A percentile compares a stretch with the other conserved stretches of the same genome.
phyloP scores from a whole-genome alignment of 495 filamentous ascomycete genomes.

The Pyronema omphalodes region DNA sequence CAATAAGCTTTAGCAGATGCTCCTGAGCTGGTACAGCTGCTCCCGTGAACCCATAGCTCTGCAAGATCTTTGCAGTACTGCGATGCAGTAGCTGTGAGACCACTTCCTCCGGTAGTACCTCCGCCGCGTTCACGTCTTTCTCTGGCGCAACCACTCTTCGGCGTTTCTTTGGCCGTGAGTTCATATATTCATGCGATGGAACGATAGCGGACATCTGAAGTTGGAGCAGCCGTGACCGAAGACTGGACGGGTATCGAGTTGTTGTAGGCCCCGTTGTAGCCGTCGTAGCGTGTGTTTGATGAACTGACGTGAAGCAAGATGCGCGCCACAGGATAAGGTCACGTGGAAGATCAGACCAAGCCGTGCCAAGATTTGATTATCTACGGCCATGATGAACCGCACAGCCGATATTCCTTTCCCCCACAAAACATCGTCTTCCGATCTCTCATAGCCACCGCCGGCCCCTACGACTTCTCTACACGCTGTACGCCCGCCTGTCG shows the following conservation, averaged over 20 bases:
- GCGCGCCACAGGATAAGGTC: no score
- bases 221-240: no score
- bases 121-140: slow-evolving; percentile 10
- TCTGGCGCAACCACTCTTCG: slow-evolving; percentile 16
- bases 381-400: neutral
- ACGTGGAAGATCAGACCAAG: no score
- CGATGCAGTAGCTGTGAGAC: slow-evolving; percentile 37
- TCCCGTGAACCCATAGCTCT: slow-evolving; percentile 38
- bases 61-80: slow-evolving; percentile 36
- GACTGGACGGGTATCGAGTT: no score
- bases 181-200: neutral
- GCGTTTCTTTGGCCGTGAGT: slow-evolving; percentile 14
- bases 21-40: slow-evolving; percentile 41
- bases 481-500: no score
- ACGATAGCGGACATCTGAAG: neutral
- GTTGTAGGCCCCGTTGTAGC: no score
- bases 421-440: slow-evolving; percentile 13
- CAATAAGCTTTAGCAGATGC: slow-evolving; percentile 35
- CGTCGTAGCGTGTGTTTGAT: no score
- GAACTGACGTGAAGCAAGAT: no score
- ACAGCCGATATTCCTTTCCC: slow-evolving; percentile 5
- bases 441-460: neutral
- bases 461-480: no score
- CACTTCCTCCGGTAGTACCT: slow-evolving; percentile 25
- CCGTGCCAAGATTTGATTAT: neutral